Conservation (phyloP, 108 stramenopile species). For the Pseudonitzschia delicatissima region DNA sequence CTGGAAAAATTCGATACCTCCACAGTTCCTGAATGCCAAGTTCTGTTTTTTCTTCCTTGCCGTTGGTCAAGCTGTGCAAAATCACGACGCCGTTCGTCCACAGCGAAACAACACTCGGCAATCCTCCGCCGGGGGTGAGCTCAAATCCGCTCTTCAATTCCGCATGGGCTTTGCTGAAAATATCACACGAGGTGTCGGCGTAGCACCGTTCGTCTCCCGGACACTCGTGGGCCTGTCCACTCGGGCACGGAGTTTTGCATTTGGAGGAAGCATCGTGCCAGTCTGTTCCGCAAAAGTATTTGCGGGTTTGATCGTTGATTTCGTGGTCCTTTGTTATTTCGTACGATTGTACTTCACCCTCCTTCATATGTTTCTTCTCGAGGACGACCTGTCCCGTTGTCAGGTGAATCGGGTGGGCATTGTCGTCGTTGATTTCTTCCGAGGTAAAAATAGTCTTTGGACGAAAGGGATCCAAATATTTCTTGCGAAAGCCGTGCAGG, state of each 20-base stretch:
- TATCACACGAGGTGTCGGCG: conserved; percentile 83
- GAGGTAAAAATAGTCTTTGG: conserved; percentile 56
- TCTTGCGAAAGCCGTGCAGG: conserved; percentile 33
- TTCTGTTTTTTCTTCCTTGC: conserved; percentile 6
- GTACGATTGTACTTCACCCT: neutral
- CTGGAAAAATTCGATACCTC: conserved; percentile 18
- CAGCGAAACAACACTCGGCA: conserved; percentile 64
- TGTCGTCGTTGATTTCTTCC: conserved; percentile 9
- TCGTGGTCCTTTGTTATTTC: neutral
- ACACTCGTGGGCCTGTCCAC: conserved; percentile 57
- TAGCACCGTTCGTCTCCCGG: conserved; percentile 73
- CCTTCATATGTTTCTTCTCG: conserved; percentile 8
- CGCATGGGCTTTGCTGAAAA: conserved; percentile 13
- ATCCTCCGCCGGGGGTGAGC: conserved; percentile 61
- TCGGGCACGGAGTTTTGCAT: conserved; percentile 71
- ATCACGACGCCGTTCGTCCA: conserved; percentile 78
- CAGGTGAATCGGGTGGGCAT: conserved; percentile 34
- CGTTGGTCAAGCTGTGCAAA: conserved; percentile 55
- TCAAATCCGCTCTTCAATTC: conserved; percentile 27
- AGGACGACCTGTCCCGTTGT: conserved; percentile 45
- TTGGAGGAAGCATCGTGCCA: conserved; percentile 77
- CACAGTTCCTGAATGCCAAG: conserved; percentile 37
- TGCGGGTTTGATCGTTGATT: conserved; percentile 52
- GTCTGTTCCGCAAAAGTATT: conserved; percentile 83
- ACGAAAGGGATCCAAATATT: conserved; percentile 54